Evolutionary conservation across 2,329 filamentous ascomycete genomes (phyloP).

Genomic region (Apiospora rasikravindrae): DNA sequence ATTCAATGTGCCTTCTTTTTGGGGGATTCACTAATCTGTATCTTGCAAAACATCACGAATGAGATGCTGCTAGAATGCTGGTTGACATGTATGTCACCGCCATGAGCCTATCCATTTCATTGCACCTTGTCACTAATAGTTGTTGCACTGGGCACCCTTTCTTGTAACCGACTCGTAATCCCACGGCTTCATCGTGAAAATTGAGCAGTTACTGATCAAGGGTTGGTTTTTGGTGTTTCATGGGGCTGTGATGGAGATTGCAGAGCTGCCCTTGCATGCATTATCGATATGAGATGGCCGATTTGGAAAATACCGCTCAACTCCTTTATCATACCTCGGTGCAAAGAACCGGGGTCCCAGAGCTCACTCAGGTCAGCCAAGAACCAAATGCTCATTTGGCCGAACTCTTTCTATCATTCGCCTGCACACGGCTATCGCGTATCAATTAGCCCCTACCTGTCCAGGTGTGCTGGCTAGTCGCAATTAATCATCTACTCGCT

Average conservation of each 20-base stretch:
- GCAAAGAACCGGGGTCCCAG: neutral
- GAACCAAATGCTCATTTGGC: no score
- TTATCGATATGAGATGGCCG: neutral
- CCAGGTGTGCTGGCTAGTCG: neutral
- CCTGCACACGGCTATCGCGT: neutral
- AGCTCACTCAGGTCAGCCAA: no score
- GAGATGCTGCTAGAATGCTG: no score
- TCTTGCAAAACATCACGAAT: no score
- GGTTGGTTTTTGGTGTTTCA: neutral
- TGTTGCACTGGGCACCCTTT: neutral
- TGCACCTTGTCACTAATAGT: no score
- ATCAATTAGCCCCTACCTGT: neutral
- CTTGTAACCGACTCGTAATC: neutral
- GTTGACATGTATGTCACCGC: no score
- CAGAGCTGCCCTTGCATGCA: neutral
- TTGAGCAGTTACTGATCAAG: neutral
- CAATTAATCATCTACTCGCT: neutral
- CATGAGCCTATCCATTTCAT: no score
- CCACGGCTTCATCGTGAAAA: neutral
- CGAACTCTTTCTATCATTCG: neutral
- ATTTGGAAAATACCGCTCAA: neutral
- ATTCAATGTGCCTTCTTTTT: no score
- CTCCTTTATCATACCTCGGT: neutral
- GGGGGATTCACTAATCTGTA: no score
- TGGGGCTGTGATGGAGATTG: neutral